phyloP scores from a whole-genome alignment of 495 filamentous ascomycete species.

The Thozetella sp. region DNA sequence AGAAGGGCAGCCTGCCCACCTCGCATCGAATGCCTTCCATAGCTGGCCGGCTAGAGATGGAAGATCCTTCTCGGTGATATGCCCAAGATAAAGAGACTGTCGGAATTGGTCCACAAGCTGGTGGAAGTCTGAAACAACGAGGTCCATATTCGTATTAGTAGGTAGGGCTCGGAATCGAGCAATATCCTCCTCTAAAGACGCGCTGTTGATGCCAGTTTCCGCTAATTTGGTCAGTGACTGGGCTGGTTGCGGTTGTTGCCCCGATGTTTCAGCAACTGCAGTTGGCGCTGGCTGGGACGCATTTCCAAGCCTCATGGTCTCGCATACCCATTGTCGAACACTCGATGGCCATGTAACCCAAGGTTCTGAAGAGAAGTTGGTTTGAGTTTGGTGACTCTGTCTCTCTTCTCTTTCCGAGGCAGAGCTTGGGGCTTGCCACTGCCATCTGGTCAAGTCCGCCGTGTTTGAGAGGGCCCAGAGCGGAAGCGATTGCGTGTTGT shows the following conservation, averaged over 20 bases:
- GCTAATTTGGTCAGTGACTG: not conserved
- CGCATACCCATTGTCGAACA: not conserved
- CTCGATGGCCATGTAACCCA: not conserved
- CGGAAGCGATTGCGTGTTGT: conserved; percentile 31
- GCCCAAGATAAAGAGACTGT: not conserved
- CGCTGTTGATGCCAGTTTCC: not conserved
- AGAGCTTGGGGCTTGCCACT: conserved; percentile 46
- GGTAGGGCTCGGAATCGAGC: not conserved
- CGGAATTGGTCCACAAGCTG: not conserved
- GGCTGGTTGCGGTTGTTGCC: not conserved
- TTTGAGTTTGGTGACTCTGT: not conserved
- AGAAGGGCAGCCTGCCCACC: not conserved
- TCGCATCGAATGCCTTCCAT: conserved; percentile 13
- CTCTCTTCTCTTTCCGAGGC: not conserved
- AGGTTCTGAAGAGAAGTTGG: not conserved
- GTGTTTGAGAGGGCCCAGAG: conserved; percentile 39
- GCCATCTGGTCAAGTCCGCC: conserved; percentile 44
- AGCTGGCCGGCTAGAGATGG: conserved; percentile 4
- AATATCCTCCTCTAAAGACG: not conserved
- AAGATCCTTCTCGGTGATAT: not conserved
- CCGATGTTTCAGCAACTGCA: not conserved
- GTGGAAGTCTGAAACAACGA: conserved; percentile 1
- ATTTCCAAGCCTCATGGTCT: not conserved
- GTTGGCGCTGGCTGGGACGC: too few species aligned
- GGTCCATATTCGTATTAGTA: not conserved